phyloP scores from a whole-genome alignment of 2,329 filamentous ascomycete genomes.

The Xylariaceae sp. region DNA sequence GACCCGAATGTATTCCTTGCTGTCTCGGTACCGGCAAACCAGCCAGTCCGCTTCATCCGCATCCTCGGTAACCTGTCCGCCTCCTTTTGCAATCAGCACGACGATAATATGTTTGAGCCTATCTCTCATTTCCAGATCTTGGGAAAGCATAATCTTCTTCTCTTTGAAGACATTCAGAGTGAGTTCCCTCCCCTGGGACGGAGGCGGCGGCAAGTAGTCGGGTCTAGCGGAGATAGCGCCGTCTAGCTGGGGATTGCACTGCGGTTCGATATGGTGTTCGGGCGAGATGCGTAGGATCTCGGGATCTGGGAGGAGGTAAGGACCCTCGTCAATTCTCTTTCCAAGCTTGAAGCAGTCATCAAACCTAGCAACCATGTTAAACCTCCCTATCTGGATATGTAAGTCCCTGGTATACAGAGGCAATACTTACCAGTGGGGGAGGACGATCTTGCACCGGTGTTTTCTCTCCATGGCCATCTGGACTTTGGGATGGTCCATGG shows the following conservation, averaged over 20 bases:
- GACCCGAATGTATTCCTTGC: slow-evolving; percentile 69
- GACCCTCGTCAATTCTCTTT: slow-evolving; percentile 80
- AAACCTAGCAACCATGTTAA: slow-evolving; percentile 58
- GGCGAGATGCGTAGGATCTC: slow-evolving; percentile 64
- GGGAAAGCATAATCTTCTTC: slow-evolving; percentile 70
- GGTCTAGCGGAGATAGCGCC: slow-evolving; percentile 57
- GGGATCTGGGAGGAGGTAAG: slow-evolving; percentile 80
- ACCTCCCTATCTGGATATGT: neutral
- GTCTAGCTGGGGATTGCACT: slow-evolving; percentile 55
- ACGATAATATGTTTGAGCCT: slow-evolving; percentile 63
- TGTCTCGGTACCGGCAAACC: slow-evolving; percentile 82
- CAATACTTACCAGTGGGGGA: slow-evolving; percentile 75
- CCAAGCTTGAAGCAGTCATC: slow-evolving; percentile 93
- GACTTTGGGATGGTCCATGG: slow-evolving; percentile 68
- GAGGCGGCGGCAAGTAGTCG: slow-evolving; percentile 41
- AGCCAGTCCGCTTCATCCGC: slow-evolving; percentile 73
- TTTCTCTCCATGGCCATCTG: slow-evolving; percentile 57
- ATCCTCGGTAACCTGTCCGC: slow-evolving; percentile 60
- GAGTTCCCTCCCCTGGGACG: slow-evolving; percentile 35
- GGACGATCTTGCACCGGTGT: slow-evolving; percentile 71
- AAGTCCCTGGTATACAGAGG: neutral
- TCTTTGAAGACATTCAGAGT: slow-evolving; percentile 69
- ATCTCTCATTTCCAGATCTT: slow-evolving; percentile 65
- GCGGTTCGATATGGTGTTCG: slow-evolving; percentile 52
- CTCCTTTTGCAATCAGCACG: slow-evolving; percentile 64